Evolutionary conservation across 2,329 filamentous ascomycete genomes (phyloP).

Genomic region (Cladosporium sp.): DNA sequence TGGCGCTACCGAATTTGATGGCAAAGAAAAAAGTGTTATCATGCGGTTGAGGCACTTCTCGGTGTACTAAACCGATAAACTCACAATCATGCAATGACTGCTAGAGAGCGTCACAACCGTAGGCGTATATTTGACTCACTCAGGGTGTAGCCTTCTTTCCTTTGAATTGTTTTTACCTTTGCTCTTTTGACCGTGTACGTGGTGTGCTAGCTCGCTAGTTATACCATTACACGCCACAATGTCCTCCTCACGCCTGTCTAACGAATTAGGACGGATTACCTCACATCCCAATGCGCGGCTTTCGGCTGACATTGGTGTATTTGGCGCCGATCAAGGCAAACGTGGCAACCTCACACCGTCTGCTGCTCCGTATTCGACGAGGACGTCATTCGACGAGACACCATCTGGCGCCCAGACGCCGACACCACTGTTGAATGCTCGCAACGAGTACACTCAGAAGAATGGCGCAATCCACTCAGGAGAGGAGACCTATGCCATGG

Average conservation of each 20-base stretch:
- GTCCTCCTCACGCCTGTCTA: not conserved
- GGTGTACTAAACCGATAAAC: not conserved
- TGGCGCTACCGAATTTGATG: not conserved
- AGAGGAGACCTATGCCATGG: slow-evolving; percentile 15
- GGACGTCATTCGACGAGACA: slow-evolving; percentile 14
- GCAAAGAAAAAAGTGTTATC: not conserved
- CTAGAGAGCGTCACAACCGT: not conserved
- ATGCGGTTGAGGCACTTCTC: not conserved
- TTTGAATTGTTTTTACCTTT: not conserved
- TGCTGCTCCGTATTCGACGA: slow-evolving; percentile 1
- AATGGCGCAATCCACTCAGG: not conserved
- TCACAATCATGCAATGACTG: not conserved
- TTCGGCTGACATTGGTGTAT: slow-evolving; percentile 11
- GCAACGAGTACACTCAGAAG: not conserved
- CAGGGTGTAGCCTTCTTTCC: not conserved
- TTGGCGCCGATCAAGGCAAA: not conserved
- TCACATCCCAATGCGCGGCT: not conserved
- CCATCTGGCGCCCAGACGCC: slow-evolving; percentile 18
- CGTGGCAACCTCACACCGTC: not conserved
- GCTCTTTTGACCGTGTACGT: not conserved
- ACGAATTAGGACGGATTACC: not conserved
- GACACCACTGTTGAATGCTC: slow-evolving; percentile 8
- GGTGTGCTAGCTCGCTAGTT: slow-evolving; percentile 5
- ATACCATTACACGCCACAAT: not conserved
- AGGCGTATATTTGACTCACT: not conserved